Conservation (phyloP, 2,329 filamentous ascomycete species). For the Aspergillus sojae region DNA sequence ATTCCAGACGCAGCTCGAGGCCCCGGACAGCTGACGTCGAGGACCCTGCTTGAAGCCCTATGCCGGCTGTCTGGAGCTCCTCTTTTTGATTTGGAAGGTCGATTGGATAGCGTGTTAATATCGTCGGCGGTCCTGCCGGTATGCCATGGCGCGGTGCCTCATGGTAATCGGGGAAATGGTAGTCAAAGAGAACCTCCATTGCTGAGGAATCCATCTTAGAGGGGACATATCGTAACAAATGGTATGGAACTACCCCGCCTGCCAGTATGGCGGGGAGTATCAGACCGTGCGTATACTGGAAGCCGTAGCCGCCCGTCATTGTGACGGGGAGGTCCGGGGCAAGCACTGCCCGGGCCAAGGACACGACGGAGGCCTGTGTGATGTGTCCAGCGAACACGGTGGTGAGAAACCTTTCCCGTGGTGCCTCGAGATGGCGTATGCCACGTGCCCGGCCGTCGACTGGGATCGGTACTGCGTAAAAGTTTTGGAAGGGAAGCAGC, state of each 20-base stretch:
- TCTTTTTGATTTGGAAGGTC: neutral
- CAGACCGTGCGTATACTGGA: conserved; percentile 26
- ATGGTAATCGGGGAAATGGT: conserved; percentile 25
- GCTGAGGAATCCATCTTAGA: conserved; percentile 11
- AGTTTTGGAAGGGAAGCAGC: conserved; percentile 25
- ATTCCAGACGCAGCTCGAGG: neutral
- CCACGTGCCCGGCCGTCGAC: conserved; percentile 16
- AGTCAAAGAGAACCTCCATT: conserved; percentile 21
- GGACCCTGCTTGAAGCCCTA: neutral
- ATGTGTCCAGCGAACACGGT: conserved; percentile 17
- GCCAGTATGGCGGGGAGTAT: conserved; percentile 25
- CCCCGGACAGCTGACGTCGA: neutral
- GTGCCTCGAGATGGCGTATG: conserved; percentile 18
- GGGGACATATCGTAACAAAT: conserved; percentile 27
- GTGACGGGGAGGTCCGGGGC: conserved; percentile 5
- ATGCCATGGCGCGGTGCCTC: conserved; percentile 22
- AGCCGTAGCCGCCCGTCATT: conserved; percentile 22
- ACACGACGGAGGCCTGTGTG: conserved; percentile 15
- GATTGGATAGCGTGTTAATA: neutral
- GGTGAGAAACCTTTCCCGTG: conserved; percentile 18
- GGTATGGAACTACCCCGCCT: conserved; percentile 16
- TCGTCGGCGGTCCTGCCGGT: neutral
- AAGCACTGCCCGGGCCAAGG: conserved; percentile 19
- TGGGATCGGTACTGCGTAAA: conserved; percentile 23
- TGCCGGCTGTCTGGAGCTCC: neutral